phyloP scores from a whole-genome alignment of 2,329 filamentous ascomycete species.

The Alternaria postmessia region DNA sequence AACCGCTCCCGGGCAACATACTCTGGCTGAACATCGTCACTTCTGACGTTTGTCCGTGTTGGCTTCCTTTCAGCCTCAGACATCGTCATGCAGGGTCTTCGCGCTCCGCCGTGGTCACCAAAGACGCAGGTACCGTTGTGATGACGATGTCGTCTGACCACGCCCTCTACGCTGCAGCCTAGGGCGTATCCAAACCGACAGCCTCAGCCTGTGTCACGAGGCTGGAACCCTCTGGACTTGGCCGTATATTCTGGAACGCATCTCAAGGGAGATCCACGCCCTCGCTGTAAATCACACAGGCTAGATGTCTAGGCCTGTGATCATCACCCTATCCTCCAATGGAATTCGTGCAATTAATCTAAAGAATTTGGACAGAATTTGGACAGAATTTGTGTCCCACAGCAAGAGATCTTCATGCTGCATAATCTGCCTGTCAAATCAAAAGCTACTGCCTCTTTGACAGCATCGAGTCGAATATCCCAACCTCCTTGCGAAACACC shows the following conservation, averaged over 20 bases:
- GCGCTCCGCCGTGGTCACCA: constrained; percentile 2
- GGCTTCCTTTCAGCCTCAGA: constrained; percentile 22
- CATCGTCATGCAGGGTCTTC: constrained; percentile 8
- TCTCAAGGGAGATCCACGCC: background rate
- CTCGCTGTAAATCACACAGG: background rate
- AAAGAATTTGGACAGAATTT: background rate
- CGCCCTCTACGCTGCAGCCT: background rate
- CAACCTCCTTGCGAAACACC: background rate
- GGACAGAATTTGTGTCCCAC: constrained; percentile 1
- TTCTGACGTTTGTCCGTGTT: constrained; percentile 26
- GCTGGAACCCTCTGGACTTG: background rate
- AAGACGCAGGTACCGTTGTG: constrained; percentile 27
- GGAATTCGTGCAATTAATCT: background rate
- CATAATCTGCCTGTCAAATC: constrained; percentile 1
- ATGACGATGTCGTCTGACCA: constrained; percentile 17
- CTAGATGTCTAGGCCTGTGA: background rate
- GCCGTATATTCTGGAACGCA: background rate
- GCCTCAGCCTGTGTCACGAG: background rate
- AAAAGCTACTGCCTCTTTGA: background rate
- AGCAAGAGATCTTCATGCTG: constrained; percentile 4
- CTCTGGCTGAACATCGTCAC: constrained; percentile 29
- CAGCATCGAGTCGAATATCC: constrained; percentile 1
- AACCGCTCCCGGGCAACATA: constrained; percentile 10
- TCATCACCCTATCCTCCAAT: background rate
- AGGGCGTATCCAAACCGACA: background rate